Percentiles rank a stretch among this genome's conserved stretches.
phyloP scores from a whole-genome alignment of 202 grass and related monocot genomes.

The Zizania palustris region DNA sequence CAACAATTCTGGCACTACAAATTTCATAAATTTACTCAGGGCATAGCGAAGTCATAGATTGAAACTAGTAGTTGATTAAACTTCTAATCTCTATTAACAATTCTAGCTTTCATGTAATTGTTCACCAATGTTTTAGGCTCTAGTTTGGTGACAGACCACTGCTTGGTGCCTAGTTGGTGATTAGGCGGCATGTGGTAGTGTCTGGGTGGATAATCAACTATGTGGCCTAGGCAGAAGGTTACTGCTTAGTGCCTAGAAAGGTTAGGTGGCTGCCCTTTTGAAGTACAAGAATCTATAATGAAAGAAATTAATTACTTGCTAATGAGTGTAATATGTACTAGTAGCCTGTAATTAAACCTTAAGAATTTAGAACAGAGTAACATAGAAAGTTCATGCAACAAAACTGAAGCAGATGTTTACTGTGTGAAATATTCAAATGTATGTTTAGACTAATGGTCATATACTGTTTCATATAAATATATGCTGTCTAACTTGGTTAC shows the following conservation, averaged over 20 bases:
- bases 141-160: background rate
- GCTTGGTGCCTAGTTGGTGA: background rate
- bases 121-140: background rate
- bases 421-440: background rate
- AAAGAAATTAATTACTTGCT: constrained; percentile 10
- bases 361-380: constrained; percentile 6
- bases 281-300: constrained; percentile 15
- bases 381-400: background rate
- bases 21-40: constrained; percentile 30
- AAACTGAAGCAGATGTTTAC: background rate
- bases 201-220: no score
- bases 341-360: constrained; percentile 22
- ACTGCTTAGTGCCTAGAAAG: background rate
- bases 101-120: background rate
- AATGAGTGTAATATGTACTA: constrained; percentile 9
- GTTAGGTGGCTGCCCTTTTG: background rate
- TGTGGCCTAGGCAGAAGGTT: background rate
- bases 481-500: constrained; percentile 23
- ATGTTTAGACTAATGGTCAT: constrained; percentile 1
- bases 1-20: constrained; percentile 10
- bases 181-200: no score
- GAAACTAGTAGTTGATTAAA: constrained; percentile 5
- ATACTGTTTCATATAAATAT: constrained; percentile 33
- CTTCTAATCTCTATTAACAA: constrained; percentile 19
- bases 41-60: constrained; percentile 3